Percentiles rank a stretch among this genome's conserved stretches.
phyloP scores from a whole-genome alignment of 2,329 filamentous ascomycete species.

The Fusarium sp. region DNA sequence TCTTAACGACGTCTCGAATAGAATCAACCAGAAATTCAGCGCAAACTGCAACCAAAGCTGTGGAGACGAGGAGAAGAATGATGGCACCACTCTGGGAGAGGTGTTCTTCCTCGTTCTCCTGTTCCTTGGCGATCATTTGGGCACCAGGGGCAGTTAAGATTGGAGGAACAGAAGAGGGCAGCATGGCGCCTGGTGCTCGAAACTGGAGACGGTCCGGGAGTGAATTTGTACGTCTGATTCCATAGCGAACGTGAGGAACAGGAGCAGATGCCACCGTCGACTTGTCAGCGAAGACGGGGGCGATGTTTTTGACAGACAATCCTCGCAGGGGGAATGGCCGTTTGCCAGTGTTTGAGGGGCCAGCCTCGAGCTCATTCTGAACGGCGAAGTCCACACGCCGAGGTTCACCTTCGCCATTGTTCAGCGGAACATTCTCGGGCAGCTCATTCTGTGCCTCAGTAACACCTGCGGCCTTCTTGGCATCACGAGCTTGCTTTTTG shows the following conservation, averaged over 20 bases:
- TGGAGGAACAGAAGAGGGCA: conserved; percentile 58
- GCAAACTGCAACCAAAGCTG: conserved; percentile 72
- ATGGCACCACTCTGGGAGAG: conserved; percentile 66
- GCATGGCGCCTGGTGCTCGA: conserved; percentile 60
- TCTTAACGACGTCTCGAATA: conserved; percentile 69
- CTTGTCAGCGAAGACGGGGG: conserved; percentile 73
- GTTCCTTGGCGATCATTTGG: conserved; percentile 34
- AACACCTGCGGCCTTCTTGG: conserved; percentile 38
- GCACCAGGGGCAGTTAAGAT: conserved; percentile 46
- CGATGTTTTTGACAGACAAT: conserved; percentile 73
- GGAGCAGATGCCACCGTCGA: conserved; percentile 52
- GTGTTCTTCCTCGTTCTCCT: conserved; percentile 55
- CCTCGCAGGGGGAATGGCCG: conserved; percentile 66
- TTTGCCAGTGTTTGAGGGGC: conserved; percentile 34
- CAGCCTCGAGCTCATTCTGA: conserved; percentile 37
- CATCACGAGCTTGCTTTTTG: conserved; percentile 54
- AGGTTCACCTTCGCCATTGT: conserved; percentile 52
- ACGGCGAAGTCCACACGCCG: conserved; percentile 69
- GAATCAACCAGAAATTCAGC: conserved; percentile 76
- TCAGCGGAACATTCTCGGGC: conserved; percentile 29
- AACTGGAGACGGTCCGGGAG: conserved; percentile 72
- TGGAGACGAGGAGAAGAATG: conserved; percentile 70
- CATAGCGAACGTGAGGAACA: conserved; percentile 66
- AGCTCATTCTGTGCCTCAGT: conserved; percentile 47
- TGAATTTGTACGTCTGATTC: conserved; percentile 78